Conservation (phyloP, 2,329 filamentous ascomycete genomes). For the Fusarium sp. region DNA sequence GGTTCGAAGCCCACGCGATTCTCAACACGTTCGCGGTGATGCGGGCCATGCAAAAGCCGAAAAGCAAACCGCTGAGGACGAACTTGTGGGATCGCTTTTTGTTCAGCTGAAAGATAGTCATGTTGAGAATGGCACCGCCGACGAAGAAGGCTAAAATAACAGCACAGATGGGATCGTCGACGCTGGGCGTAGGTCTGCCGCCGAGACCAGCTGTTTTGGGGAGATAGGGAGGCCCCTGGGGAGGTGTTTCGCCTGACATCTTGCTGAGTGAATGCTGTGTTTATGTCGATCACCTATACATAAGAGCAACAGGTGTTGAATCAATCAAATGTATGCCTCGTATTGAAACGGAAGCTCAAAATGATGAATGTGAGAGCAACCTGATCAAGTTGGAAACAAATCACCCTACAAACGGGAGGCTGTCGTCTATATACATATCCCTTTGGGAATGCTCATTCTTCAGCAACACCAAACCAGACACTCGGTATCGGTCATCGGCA, state of each 20-base stretch:
- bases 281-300: background rate
- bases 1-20: constrained; percentile 60
- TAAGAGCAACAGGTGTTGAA: background rate
- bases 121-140: constrained; percentile 61
- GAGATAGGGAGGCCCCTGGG: constrained; percentile 49
- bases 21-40: constrained; percentile 60
- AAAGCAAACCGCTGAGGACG: constrained; percentile 63
- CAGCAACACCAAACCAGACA: background rate
- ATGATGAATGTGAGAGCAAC: background rate
- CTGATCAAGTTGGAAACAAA: background rate
- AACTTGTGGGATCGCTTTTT: constrained; percentile 63
- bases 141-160: constrained; percentile 69
- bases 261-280: background rate
- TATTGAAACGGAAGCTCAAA: background rate
- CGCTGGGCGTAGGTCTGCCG: constrained; percentile 60
- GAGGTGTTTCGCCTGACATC: constrained; percentile 25
- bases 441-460: background rate
- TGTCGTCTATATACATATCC: background rate
- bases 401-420: background rate
- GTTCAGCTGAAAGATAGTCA: constrained; percentile 65
- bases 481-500: constrained; percentile 29
- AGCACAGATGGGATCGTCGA: constrained; percentile 71
- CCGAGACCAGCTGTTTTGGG: constrained; percentile 60
- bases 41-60: constrained; percentile 66
- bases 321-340: background rate